Base-by-base conservation (phyloP, 257 asterid genomes). In the Ballota nigra region DNA sequence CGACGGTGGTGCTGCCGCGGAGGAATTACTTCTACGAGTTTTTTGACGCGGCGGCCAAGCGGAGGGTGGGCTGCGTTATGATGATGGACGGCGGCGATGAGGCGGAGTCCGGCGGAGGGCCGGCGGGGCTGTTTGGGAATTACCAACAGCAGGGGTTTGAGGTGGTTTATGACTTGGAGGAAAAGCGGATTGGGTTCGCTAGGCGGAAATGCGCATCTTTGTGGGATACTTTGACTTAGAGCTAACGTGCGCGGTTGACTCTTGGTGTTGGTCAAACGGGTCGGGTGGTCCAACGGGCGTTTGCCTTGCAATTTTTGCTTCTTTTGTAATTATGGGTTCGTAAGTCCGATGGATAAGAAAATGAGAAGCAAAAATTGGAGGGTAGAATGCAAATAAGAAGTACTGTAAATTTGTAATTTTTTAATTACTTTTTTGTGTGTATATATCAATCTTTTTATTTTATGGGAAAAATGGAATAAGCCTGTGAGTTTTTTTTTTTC, bases 111-210 rank as follows among this genome's bases (percentile, higher is more conserved):
- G 89, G 85, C 56, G 89, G 95, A 28, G 98, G 99, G 43, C 96
- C 99, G 52, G 97, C 96, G 13, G 99, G 99, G 66, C 68, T 94
- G 81, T 69, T 94, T 66, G 99, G 99, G 68, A 94, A 94, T 75
- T 94, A 91, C 75, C 96, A 85, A 72, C 99, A 94, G 75, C 99
- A 91, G 85, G 99, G 99, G 49, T 89, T 94, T 82, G 99, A 94
- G 66, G 97, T 94, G 78, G 97, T 85, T 73, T 94, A 89, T 81
- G 99, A 94, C 71, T 82, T 94, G 92, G 92, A 87, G 72, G 62
- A 77, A 1, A 81, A 76, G 12, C 83, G 91, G 79, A 83, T 94
- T 59, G 99, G 99, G 11, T 94, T 94, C 61, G 99, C 99, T 0
- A 81, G 79, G 68, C 72, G 97, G 83, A 78, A 86, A 49, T 94